A percentile compares a stretch with the other conserved stretches of the same genome.
Evolutionary conservation across 2,329 filamentous ascomycete genomes (phyloP).

Genomic region (Aspergillus sclerotialis): DNA sequence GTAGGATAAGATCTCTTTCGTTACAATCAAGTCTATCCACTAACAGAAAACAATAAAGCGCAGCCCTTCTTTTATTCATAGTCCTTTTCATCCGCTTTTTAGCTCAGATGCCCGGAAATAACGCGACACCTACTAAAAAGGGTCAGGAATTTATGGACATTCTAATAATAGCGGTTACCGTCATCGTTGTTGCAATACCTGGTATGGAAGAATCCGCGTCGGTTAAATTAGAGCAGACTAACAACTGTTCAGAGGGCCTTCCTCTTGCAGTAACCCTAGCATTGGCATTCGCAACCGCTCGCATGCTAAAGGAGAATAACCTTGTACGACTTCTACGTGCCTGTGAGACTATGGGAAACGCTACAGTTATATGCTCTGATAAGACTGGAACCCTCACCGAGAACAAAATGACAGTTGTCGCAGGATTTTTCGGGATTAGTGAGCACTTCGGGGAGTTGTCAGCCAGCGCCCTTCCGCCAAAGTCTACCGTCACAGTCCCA

Average conservation of each 20-base stretch:
- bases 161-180: slow-evolving; percentile 48
- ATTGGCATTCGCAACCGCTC: slow-evolving; percentile 67
- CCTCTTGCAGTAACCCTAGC: slow-evolving; percentile 64
- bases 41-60: slow-evolving; percentile 33
- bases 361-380: slow-evolving; percentile 70
- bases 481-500: too few species aligned
- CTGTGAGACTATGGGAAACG: slow-evolving; percentile 68
- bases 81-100: slow-evolving; percentile 69
- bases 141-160: slow-evolving; percentile 48
- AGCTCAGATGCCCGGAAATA: slow-evolving; percentile 48
- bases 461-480: too few species aligned
- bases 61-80: slow-evolving; percentile 63
- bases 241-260: slow-evolving; percentile 59
- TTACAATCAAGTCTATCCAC: too few species aligned
- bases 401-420: slow-evolving; percentile 63
- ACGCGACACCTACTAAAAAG: slow-evolving; percentile 34
- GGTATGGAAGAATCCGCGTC: too few species aligned
- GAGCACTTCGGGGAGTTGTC: slow-evolving; percentile 44
- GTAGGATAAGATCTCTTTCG: not conserved
- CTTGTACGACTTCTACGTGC: slow-evolving; percentile 75
- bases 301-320: slow-evolving; percentile 70
- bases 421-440: not conserved
- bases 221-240: not conserved
- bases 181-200: slow-evolving; percentile 45
- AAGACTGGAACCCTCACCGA: slow-evolving; percentile 59